Evolutionary conservation across 2,329 filamentous ascomycete genomes (phyloP), one percentile per base, ranked within the genome.

Genomic region (Fusarium sp.): DNA sequence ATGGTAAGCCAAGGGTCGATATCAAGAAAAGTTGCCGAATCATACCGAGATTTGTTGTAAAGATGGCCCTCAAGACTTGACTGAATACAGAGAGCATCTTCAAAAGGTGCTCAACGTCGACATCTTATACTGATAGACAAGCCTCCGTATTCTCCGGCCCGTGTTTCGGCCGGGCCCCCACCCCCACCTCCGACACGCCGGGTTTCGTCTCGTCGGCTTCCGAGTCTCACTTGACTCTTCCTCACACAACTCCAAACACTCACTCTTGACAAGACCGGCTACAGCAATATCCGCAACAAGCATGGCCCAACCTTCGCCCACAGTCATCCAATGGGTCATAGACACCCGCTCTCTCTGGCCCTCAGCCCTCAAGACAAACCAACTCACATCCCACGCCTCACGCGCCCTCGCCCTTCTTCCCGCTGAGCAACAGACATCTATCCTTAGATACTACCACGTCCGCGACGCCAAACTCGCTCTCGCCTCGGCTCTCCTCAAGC

Each of bases 381-480:
- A 86, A 26, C 79, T 85, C 31, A 74, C 77, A 19, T n/a, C 41
- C 5, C 57, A 88, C 84, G 85, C 86, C 39, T 74, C 80, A n/a
- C 77, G 80, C 41, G 82, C 83, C 22, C 76, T 89, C 32, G 74
- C 77, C 8, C 78, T 88, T 26, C 79, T 89, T 44, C 75, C 79
- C 2, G 67, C 76, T 1, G 76, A 83, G 9, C 89, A 92, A 72
- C 84, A 83, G 59, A 74, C 81, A 47, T 75, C 77, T 12, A 83
- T 88, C 29, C 80, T 88, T 8, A 80, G 80, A 54, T 91, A 86
- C 77, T 85, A 86, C 77, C 86, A 88, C 74, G 79, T 89, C 67
- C 81, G 84, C 71, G 91, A 93, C 76, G 91, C 91, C 49, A 90
- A 90, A 73, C 89, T 93, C 83, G 84, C 85, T 44, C 81, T 94